Evolutionary conservation across 2,329 filamentous ascomycete species (phyloP).

Genomic region (Clonostachys byssicola): DNA sequence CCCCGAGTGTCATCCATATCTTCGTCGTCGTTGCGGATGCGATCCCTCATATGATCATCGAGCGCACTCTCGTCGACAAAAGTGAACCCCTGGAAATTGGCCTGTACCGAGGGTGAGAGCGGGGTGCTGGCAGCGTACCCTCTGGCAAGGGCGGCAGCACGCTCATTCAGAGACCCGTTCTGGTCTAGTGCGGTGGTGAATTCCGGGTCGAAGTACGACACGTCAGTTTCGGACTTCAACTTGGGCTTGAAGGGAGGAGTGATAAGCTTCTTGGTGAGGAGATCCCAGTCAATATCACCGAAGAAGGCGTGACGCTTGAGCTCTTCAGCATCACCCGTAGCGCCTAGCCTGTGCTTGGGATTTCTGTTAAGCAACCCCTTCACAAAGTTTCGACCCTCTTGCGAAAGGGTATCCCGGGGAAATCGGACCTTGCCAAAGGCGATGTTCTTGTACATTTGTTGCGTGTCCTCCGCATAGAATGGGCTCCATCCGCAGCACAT

Average conservation of each 20-base stretch:
- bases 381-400: constrained; percentile 95
- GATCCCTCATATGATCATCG: constrained; percentile 72
- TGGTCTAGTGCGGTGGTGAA: constrained; percentile 93
- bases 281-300: constrained; percentile 86
- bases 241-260: constrained; percentile 97
- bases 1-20: constrained; percentile 53
- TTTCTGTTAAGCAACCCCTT: constrained; percentile 97
- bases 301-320: constrained; percentile 95
- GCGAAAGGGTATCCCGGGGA: constrained; percentile 87
- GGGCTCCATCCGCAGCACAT: constrained; percentile 99
- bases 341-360: constrained; percentile 89
- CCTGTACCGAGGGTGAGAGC: constrained; percentile 90
- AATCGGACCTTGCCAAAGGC: constrained; percentile 98
- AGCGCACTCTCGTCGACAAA: constrained; percentile 98
- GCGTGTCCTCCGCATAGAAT: constrained; percentile 97
- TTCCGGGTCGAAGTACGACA: constrained; percentile 97
- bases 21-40: constrained; percentile 45
- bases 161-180: constrained; percentile 83
- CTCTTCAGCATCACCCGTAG: constrained; percentile 86
- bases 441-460: constrained; percentile 99
- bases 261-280: constrained; percentile 83
- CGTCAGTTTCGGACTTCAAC: constrained; percentile 91
- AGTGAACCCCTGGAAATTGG: constrained; percentile 97
- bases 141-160: constrained; percentile 79
- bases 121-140: constrained; percentile 89